Base-by-base conservation (phyloP, 2,329 filamentous ascomycete genomes). In the Verticillium longisporum region DNA sequence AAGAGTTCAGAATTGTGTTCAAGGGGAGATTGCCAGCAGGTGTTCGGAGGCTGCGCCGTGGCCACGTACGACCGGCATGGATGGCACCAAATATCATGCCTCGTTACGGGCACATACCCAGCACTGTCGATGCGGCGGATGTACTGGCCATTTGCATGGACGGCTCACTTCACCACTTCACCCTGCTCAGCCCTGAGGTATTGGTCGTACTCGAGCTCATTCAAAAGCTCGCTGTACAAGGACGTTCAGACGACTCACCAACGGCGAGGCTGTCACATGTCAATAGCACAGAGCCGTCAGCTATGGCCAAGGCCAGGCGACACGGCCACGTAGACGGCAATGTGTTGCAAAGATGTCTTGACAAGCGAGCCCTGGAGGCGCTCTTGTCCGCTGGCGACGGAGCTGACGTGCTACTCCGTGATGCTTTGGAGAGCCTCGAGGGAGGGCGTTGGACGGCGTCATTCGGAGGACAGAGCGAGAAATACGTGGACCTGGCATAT, bases 161-260 rank as follows among this genome's bases (percentile, higher is more conserved):
- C 68, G 91, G 91, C 1, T 85, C 87, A 0, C 68, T 93, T 31
- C 84, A 85, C 64, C 84, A 89, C 61, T 88, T 97, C 67, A 83
- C 83, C 1, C 75, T 93, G 14, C 75, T 98, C 0, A 77, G 80
- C 10, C 68, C 82, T 18, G 73, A 83, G 2, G 82, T 88, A 7
- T 90, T 88, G 84, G 80, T 81, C 6, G 78, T 96, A 4, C 78
- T 98, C 5, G 82, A 83, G 61, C 86, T 94, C 64, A 70, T 97
- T 1, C 88, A 96, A 68, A 88, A 89, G 62, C 71, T 83, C 6
- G 41, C 63, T 72, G 72, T 2, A 2, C 18, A 41, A 18, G 33
- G 36, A 13, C 36, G 15, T n/a, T 2, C 18, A 15, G 68, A 61
- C 64, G 66, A 63, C 60, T 72, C 14, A 69, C 68, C 1, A 78